phyloP scores from a whole-genome alignment of 2,329 filamentous ascomycete genomes.

The Aspergillus ruber region DNA sequence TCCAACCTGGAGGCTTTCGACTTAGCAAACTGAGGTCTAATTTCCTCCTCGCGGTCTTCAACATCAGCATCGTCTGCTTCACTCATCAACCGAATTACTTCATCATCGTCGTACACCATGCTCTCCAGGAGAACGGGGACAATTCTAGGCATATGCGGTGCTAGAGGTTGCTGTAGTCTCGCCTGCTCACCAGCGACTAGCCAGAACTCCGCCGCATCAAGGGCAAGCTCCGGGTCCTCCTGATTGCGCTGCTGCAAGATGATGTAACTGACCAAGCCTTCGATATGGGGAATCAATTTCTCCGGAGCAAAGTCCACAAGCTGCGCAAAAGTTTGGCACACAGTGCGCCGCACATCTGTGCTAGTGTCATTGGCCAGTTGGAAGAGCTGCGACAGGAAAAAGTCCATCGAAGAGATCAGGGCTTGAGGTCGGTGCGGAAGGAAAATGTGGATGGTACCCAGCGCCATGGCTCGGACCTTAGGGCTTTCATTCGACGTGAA shows the following conservation, averaged over 20 bases:
- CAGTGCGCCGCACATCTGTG: slow-evolving; percentile 80
- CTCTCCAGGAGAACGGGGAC: slow-evolving; percentile 85
- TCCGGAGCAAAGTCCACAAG: slow-evolving; percentile 86
- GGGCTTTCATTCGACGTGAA: slow-evolving; percentile 71
- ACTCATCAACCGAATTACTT: slow-evolving; percentile 75
- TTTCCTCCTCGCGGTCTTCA: slow-evolving; percentile 83
- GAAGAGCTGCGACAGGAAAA: slow-evolving; percentile 76
- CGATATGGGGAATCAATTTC: slow-evolving; percentile 82
- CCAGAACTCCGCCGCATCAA: slow-evolving; percentile 97
- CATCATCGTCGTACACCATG: slow-evolving; percentile 95
- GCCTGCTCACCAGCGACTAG: slow-evolving; percentile 85
- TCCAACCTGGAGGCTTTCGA: slow-evolving; percentile 54
- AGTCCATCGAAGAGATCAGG: slow-evolving; percentile 72
- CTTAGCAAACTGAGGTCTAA: slow-evolving; percentile 87
- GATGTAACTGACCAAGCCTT: slow-evolving; percentile 86
- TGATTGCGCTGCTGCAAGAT: slow-evolving; percentile 75
- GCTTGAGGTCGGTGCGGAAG: slow-evolving; percentile 77
- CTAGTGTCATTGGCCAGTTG: slow-evolving; percentile 68
- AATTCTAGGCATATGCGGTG: slow-evolving; percentile 73
- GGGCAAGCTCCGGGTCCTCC: slow-evolving; percentile 80
- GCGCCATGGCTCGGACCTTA: slow-evolving; percentile 71
- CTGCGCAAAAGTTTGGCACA: slow-evolving; percentile 88
- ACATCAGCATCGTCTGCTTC: slow-evolving; percentile 85
- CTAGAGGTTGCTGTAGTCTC: slow-evolving; percentile 67
- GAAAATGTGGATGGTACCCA: slow-evolving; percentile 87